Evolutionary conservation across 2,329 filamentous ascomycete genomes (phyloP), one percentile per base, ranked within the genome.

Genomic region (Stagonosporopsis tanaceti): DNA sequence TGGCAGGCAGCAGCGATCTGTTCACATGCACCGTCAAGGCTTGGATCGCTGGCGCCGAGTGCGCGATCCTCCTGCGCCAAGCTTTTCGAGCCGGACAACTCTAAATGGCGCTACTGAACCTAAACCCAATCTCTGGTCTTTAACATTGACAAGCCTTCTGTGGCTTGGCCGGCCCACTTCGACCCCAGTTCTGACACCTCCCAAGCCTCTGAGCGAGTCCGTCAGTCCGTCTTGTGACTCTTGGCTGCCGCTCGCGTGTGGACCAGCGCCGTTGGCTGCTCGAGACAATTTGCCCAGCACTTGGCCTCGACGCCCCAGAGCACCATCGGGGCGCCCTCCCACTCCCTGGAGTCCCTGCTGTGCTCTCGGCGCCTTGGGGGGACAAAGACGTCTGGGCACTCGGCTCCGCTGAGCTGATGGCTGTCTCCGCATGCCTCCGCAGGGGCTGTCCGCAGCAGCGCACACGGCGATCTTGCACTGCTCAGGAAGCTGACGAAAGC

Each of bases 141-240:
- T 70, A 69, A 66, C 60, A 54, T 62, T 40, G 67, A 74, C 72
- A 74, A 74, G 72, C 71, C 71, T 74, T 72, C 57, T 60, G 54
- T 47, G 39, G 50, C 70, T 73, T 71, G 70, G 68, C 64, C 25
- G 47, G 17, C 47, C 54, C 54, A 52, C 54, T 53, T 25, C 20
- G 48, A 53, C 54, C 54, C 54, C 54, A 47, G 64, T 54, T 57
- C 66, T 67, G 67, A 69, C 68, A 67, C 67, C 56, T 64, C 30
- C 66, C 66, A 70, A 67, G 64, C 54, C 65, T 59, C 60, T 53
- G 56, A 40, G 34, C 47, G 41, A 58, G 57, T 60, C 65, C 62
- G 65, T 62, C 64, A 57, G 42, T 62, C 65, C 66, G 66, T 64
- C 66, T 68, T 68, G 66, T 69, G 60, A 39, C 61, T 24, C 68